These are phyloP conservation scores for Seminavis robusta DNA, from an alignment of 108 stramenopile species.

Conservation along the genomic window DNA sequence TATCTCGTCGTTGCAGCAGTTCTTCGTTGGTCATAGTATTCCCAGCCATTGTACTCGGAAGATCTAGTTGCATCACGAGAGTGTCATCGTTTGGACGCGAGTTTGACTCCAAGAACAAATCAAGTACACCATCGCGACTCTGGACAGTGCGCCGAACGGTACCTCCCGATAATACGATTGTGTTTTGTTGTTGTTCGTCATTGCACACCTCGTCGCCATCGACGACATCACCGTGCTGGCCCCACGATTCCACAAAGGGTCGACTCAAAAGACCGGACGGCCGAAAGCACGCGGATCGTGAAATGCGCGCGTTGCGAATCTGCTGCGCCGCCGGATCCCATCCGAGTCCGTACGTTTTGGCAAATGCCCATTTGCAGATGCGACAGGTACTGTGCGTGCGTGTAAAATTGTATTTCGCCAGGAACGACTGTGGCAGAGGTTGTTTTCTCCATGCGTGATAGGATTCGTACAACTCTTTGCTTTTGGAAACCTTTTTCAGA, in stretches of 20 bases:
- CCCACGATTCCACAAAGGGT: conserved; percentile 54
- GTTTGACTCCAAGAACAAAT: conserved; percentile 20
- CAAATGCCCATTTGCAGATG: conserved; percentile 65
- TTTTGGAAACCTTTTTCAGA: conserved; percentile 38
- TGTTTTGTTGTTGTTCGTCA: background rate
- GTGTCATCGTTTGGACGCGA: background rate
- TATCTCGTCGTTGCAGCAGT: background rate
- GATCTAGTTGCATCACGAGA: background rate
- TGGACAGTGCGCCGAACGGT: conserved; percentile 13
- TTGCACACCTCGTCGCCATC: background rate
- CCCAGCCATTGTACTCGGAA: background rate
- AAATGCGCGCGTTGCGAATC: conserved; percentile 24
- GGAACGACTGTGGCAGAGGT: conserved; percentile 42
- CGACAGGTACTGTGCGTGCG: conserved; percentile 45
- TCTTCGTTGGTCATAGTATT: background rate
- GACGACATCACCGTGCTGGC: background rate
- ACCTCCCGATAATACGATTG: background rate
- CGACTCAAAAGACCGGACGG: conserved; percentile 14
- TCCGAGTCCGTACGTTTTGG: conserved; percentile 53
- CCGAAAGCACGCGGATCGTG: conserved; percentile 29
- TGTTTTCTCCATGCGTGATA: conserved; percentile 67
- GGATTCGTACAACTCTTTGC: conserved; percentile 54
- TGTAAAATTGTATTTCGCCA: conserved; percentile 43
- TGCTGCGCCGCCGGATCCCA: conserved; percentile 48
- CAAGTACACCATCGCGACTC: conserved; percentile 42